These are phyloP conservation scores for Leersia perrieri DNA, from an alignment of 176 grass and related monocot genomes.

Conservation along the genomic window DNA sequence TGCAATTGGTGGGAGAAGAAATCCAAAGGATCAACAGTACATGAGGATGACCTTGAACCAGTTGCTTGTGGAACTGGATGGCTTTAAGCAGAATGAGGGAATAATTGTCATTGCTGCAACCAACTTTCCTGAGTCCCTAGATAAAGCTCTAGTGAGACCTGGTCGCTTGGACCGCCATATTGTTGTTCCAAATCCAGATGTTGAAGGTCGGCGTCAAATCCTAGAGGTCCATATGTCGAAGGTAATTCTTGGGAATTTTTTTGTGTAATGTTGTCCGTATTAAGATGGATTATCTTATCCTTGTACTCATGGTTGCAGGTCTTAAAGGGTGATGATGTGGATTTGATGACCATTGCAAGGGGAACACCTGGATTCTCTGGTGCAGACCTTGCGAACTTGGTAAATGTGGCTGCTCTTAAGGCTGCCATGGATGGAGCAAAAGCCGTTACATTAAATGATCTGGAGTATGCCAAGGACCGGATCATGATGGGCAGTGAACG, in stretches of 20 bases:
- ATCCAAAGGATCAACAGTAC: slow-evolving; percentile 98
- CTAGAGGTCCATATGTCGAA: slow-evolving; percentile 91
- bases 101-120: slow-evolving; percentile 98
- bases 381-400: slow-evolving; percentile 94
- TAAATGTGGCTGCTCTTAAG: slow-evolving; percentile 90
- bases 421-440: slow-evolving; percentile 95
- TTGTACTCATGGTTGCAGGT: slow-evolving; percentile 45
- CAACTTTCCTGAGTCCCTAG: slow-evolving; percentile 91
- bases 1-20: slow-evolving; percentile 96
- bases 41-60: slow-evolving; percentile 99
- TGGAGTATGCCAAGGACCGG: slow-evolving; percentile 91
- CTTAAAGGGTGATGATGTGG: slow-evolving; percentile 86
- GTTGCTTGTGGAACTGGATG: slow-evolving; percentile 95
- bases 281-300: slow-evolving; percentile 25
- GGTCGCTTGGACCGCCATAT: slow-evolving; percentile 97
- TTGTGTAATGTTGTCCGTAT: slow-evolving; percentile 1
- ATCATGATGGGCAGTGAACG: slow-evolving; percentile 98
- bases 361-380: slow-evolving; percentile 96
- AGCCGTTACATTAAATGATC: slow-evolving; percentile 74
- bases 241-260: slow-evolving; percentile 43
- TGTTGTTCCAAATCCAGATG: slow-evolving; percentile 98
- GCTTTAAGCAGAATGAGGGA: slow-evolving; percentile 98
- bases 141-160: slow-evolving; percentile 97
- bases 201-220: slow-evolving; percentile 93
- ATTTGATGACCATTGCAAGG: slow-evolving; percentile 87